Base-by-base conservation (phyloP, 1,284 basidiomycete species). In the Phellopilus nigrolimitatus region DNA sequence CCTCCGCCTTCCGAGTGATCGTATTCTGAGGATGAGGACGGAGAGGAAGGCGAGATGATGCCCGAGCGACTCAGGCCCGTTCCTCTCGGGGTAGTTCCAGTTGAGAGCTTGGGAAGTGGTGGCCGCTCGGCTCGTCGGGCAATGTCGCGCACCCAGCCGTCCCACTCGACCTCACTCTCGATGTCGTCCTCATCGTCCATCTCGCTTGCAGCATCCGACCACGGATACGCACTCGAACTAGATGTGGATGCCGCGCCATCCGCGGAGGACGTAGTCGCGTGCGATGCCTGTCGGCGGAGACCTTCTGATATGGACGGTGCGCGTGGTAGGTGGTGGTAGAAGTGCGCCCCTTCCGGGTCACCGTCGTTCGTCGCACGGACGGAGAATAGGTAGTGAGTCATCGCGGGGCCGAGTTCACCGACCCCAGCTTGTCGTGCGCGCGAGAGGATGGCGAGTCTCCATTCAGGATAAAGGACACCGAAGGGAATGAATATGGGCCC, bases 121-220 rank as follows among this genome's bases (percentile, higher is more conserved):
- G 55, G 25, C 58, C 55, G 22, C 58, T 59, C 45, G 17, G 58
- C 60, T 58, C 76, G 76, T 4, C 77, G 69, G 33, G 69, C 65
- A 25, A 80, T 57, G 60, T 79, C 80, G 7, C 68, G 69, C 59
- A 69, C 66, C 80, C 80, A 82, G 4, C 71, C 73, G 4, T 78
- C 71, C 80, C 80, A 82, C 56, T 82, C 80, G n/a, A 69, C 65
- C 58, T 81, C 80, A 56, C 76, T 75, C 19, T 75, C 71, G 3
- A 65, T 66, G 2, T 62, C 71, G 24, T 63, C 68, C 42, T 69
- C 68, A n/a, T 66, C 69, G 17, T 67, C 66, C 3, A 64, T 62
- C 17, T 54, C 53, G 10, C 31, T 57, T 54, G 3, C 68, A 2
- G 60, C 59, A 12, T 62, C 61, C 25, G 50, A 40, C 10, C 54